phyloP scores from a whole-genome alignment of 768 basidiomycete species.

The Hygrophorus russula region DNA sequence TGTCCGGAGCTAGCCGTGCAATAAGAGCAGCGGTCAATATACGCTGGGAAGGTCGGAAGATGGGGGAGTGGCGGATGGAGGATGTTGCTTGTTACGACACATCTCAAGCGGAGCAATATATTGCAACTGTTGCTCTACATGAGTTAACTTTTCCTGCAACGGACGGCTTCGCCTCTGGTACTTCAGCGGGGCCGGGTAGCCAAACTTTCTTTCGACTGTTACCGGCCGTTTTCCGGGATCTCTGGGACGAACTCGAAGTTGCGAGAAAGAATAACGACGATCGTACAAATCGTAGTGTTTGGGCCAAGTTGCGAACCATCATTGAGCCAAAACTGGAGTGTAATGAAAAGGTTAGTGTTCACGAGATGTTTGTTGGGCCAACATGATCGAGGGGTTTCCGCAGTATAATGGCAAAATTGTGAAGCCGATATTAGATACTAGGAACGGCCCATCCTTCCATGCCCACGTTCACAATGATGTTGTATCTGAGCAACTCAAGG shows the following conservation, averaged over 20 bases:
- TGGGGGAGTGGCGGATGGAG: conserved; percentile 70
- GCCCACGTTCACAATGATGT: conserved; percentile 10
- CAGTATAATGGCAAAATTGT: conserved; percentile 14
- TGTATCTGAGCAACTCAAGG: conserved; percentile 40
- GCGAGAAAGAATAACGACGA: conserved; percentile 52
- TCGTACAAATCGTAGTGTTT: conserved; percentile 50
- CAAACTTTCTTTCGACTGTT: conserved; percentile 66
- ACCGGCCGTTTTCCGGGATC: conserved; percentile 73
- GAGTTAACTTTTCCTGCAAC: conserved; percentile 53
- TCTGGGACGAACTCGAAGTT: conserved; percentile 85
- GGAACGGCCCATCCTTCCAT: conserved; percentile 2
- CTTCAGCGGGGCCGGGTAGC: conserved; percentile 30
- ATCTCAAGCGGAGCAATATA: conserved; percentile 80
- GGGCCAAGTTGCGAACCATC: conserved; percentile 58
- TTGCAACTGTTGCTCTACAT: conserved; percentile 79
- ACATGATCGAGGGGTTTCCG: not conserved
- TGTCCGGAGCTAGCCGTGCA: conserved; percentile 67
- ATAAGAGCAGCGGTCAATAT: conserved; percentile 64
- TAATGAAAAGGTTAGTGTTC: conserved; percentile 27
- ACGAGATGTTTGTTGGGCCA: not conserved
- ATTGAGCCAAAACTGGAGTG: conserved; percentile 47
- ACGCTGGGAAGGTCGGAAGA: conserved; percentile 55
- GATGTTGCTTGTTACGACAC: conserved; percentile 72
- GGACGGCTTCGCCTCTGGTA: conserved; percentile 53
- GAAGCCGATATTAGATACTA: conserved; percentile 13